Percentiles rank a stretch among this genome's conserved stretches.
These are phyloP conservation scores for Dendryphion nanum DNA, from an alignment of 2,329 filamentous ascomycete genomes.

Conservation along the genomic window DNA sequence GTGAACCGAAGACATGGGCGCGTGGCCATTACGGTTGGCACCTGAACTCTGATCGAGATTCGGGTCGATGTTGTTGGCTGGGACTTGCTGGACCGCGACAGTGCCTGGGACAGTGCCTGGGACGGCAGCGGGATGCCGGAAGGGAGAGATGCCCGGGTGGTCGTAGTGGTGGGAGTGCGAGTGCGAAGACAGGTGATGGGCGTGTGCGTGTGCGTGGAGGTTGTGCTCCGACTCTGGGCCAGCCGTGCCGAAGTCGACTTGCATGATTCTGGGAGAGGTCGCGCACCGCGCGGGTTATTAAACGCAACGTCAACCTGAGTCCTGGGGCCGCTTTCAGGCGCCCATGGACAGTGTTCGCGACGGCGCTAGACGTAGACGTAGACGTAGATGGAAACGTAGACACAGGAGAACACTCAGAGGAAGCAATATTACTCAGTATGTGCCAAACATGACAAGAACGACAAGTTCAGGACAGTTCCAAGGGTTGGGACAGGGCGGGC, in stretches of 20 bases:
- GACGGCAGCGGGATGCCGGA: conserved; percentile 32
- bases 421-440: no score
- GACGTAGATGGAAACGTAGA: neutral
- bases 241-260: conserved; percentile 38
- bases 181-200: conserved; percentile 32
- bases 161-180: conserved; percentile 27
- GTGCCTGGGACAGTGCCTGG: no score
- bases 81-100: no score
- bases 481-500: no score
- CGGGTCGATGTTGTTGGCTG: no score
- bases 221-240: conserved; percentile 32
- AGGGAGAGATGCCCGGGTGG: conserved; percentile 33
- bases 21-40: conserved; percentile 34
- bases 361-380: neutral
- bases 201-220: conserved; percentile 27
- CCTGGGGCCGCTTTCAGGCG: conserved; percentile 25
- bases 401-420: no score
- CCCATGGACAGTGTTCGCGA: conserved; percentile 23
- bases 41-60: conserved; percentile 35
- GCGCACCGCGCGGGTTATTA: conserved; percentile 12
- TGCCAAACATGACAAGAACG: no score
- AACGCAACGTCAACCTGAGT: conserved; percentile 19
- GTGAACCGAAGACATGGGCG: conserved; percentile 34
- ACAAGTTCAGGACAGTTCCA: no score
- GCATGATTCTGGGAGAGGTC: conserved; percentile 30